Evolutionary conservation across 768 basidiomycete genomes (phyloP).

Genomic region (Lactarius sp.): DNA sequence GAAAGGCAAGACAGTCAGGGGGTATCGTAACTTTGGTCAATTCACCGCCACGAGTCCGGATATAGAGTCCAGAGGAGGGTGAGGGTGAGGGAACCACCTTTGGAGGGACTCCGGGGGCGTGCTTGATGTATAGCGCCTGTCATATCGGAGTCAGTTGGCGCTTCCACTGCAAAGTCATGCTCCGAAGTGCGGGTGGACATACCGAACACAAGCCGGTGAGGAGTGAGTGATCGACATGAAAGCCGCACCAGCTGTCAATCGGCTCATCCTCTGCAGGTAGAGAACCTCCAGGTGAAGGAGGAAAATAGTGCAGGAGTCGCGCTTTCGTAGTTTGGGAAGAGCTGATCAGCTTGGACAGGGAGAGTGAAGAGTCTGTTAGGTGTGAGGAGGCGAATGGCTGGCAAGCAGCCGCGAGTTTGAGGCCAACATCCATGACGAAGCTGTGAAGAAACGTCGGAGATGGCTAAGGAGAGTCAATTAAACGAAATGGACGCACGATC

Average conservation of each 20-base stretch:
- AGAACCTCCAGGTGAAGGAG: constrained; percentile 45
- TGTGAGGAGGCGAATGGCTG: constrained; percentile 79
- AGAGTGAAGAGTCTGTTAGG: constrained; percentile 58
- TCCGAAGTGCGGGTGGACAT: constrained; percentile 27
- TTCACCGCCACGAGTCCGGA: constrained; percentile 75
- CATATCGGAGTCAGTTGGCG: background rate
- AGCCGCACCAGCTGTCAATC: constrained; percentile 90
- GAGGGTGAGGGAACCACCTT: constrained; percentile 61
- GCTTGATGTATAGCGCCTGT: constrained; percentile 80
- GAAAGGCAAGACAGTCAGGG: constrained; percentile 81
- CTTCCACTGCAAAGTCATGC: background rate
- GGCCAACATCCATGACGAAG: constrained; percentile 79
- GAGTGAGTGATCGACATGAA: constrained; percentile 87
- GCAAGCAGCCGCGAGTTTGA: constrained; percentile 78
- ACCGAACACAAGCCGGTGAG: constrained; percentile 92
- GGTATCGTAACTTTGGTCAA: constrained; percentile 86
- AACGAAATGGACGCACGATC: constrained; percentile 40
- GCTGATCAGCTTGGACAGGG: constrained; percentile 66
- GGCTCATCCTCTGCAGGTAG: constrained; percentile 50
- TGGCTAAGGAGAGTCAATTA: background rate
- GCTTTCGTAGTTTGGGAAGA: constrained; percentile 85
- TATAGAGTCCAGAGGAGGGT: constrained; percentile 80
- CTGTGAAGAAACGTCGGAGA: constrained; percentile 34
- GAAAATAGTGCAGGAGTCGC: constrained; percentile 94
- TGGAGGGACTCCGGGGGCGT: constrained; percentile 39